Conservation (phyloP, 2,329 filamentous ascomycete genomes). For the Zymoseptoria crescenta region DNA sequence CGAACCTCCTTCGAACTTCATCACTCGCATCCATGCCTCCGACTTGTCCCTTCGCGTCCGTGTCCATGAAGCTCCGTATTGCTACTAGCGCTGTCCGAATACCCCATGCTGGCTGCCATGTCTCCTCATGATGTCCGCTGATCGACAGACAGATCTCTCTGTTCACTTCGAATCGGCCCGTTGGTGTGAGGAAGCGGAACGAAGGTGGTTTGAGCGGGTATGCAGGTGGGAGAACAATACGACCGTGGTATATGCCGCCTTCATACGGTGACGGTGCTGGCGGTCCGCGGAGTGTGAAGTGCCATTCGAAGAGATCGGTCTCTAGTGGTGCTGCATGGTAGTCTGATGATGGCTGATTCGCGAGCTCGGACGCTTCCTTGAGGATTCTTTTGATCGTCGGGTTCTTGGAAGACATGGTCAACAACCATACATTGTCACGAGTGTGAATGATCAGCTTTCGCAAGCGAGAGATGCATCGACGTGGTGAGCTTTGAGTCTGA, state of each 20-base stretch:
- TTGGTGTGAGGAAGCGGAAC: slow-evolving; percentile 93
- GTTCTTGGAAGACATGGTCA: slow-evolving; percentile 60
- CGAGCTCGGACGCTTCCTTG: slow-evolving; percentile 84
- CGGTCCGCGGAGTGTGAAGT: slow-evolving; percentile 91
- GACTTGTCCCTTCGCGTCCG: slow-evolving; percentile 76
- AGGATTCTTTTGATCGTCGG: slow-evolving; percentile 81
- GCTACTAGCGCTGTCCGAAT: slow-evolving; percentile 77
- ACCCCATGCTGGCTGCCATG: slow-evolving; percentile 97
- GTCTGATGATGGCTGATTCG: slow-evolving; percentile 70
- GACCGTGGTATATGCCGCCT: slow-evolving; percentile 84
- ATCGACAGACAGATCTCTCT: slow-evolving; percentile 95
- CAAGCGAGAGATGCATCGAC: background rate
- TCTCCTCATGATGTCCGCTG: slow-evolving; percentile 92
- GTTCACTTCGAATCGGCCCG: slow-evolving; percentile 89
- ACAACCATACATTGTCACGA: background rate
- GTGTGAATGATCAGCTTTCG: background rate
- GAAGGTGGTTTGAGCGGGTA: slow-evolving; percentile 88
- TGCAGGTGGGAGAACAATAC: slow-evolving; percentile 79
- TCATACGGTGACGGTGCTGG: slow-evolving; percentile 70
- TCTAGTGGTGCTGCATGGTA: slow-evolving; percentile 81
- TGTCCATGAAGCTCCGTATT: slow-evolving; percentile 88
- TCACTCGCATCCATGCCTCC: slow-evolving; percentile 76
- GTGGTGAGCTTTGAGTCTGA: background rate
- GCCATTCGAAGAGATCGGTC: slow-evolving; percentile 92
- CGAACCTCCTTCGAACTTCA: slow-evolving; percentile 59